These are phyloP conservation scores for Onygenales sp. DNA, from an alignment of 2,329 filamentous ascomycete species.

Conservation along the genomic window DNA sequence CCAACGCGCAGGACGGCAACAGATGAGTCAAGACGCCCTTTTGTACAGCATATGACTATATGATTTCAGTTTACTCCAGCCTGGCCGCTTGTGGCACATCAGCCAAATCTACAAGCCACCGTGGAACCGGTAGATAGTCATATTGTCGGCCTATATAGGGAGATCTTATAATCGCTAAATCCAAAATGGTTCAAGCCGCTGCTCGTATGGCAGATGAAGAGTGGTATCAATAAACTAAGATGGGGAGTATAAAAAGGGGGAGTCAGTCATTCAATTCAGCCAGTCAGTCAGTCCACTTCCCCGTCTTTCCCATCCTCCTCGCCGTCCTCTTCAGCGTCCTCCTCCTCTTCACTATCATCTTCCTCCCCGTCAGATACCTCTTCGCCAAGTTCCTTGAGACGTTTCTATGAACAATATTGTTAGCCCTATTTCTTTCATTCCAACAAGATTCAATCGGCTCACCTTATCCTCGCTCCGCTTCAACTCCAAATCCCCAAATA, in stretches of 20 bases:
- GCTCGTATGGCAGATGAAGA: background rate
- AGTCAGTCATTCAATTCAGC: background rate
- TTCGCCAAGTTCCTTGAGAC: slow-evolving; percentile 57
- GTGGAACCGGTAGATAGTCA: background rate
- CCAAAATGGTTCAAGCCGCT: background rate
- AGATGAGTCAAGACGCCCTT: too few species aligned
- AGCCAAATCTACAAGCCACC: background rate
- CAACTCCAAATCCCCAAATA: slow-evolving; percentile 71
- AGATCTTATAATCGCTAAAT: background rate
- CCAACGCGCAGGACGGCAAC: too few species aligned
- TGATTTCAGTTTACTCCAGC: too few species aligned
- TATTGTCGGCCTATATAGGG: background rate
- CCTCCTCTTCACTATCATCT: slow-evolving; percentile 50
- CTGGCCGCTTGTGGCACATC: too few species aligned
- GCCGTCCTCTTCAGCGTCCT: slow-evolving; percentile 36
- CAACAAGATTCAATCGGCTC: slow-evolving; percentile 19
- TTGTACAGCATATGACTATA: too few species aligned
- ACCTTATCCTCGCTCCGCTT: slow-evolving; percentile 69
- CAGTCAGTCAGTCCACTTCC: slow-evolving; percentile 9
- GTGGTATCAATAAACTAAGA: background rate
- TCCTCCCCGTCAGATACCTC: slow-evolving; percentile 69
- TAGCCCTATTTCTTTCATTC: slow-evolving; percentile 9
- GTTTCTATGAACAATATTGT: slow-evolving; percentile 40
- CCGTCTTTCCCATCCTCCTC: slow-evolving; percentile 35
- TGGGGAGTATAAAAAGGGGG: background rate